These are phyloP conservation scores for Candida khao-thaluensis DNA, from an alignment of 805 yeast genomes.

Conservation along the genomic window DNA sequence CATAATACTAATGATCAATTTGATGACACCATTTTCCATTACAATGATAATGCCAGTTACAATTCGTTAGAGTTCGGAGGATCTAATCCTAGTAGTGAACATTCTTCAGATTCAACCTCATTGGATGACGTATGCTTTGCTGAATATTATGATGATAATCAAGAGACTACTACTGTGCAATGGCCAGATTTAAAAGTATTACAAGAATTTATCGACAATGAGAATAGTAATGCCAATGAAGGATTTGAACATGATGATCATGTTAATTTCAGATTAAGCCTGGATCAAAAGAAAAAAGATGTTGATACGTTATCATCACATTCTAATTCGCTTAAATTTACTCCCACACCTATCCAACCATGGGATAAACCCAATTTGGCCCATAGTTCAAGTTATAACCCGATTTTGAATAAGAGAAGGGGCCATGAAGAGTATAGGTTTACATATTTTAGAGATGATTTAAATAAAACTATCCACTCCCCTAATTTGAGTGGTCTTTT, in stretches of 20 bases:
- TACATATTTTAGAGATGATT: constrained; percentile 88
- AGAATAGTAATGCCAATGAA: constrained; percentile 29
- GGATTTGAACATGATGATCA: constrained; percentile 10
- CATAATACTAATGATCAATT: neutral
- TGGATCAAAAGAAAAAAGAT: constrained; percentile 23
- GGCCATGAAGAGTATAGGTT: constrained; percentile 53
- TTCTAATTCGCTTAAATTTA: constrained; percentile 41
- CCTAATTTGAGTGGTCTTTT: constrained; percentile 82
- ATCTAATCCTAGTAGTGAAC: constrained; percentile 65
- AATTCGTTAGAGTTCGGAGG: constrained; percentile 43
- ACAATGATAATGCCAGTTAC: constrained; percentile 17
- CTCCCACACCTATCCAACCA: constrained; percentile 62
- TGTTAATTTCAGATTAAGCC: constrained; percentile 13
- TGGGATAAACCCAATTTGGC: constrained; percentile 18
- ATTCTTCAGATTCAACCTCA: constrained; percentile 66
- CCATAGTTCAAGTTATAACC: constrained; percentile 52
- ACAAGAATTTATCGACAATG: constrained; percentile 75
- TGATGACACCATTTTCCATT: constrained; percentile 3
- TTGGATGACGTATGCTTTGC: constrained; percentile 93
- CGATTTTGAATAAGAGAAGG: constrained; percentile 21
- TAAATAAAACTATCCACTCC: constrained; percentile 86
- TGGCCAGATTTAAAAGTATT: constrained; percentile 88
- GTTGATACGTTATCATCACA: neutral
- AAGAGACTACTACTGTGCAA: constrained; percentile 21
- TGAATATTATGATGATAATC: constrained; percentile 49